Conservation (phyloP, 768 basidiomycete species). For the Strobilomyces dryophilus region DNA sequence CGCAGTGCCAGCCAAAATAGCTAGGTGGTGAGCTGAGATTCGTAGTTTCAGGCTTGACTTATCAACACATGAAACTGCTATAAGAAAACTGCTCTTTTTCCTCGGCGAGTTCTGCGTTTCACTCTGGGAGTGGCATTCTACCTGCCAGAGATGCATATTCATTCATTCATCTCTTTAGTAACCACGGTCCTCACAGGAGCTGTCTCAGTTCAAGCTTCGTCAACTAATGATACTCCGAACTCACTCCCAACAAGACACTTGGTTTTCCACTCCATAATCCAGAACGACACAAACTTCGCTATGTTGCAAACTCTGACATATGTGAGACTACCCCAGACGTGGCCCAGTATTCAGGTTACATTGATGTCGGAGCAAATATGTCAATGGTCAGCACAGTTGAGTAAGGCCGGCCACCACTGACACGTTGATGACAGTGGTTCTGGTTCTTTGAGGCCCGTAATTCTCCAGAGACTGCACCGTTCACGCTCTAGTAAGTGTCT, state of each 20-base stretch:
- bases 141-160: slow-evolving; percentile 13
- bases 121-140: neutral
- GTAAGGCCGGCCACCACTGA: slow-evolving; percentile 1
- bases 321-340: slow-evolving; percentile 66
- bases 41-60: too few species aligned
- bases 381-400: slow-evolving; percentile 42
- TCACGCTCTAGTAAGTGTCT: slow-evolving; percentile 52
- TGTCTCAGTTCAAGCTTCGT: neutral
- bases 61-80: neutral
- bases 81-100: neutral
- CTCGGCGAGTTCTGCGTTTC: neutral
- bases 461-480: slow-evolving; percentile 56
- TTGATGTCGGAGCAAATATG: slow-evolving; percentile 53
- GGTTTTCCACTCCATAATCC: slow-evolving; percentile 16
- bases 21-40: too few species aligned
- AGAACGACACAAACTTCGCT: slow-evolving; percentile 37
- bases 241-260: neutral
- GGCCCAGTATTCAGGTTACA: slow-evolving; percentile 57
- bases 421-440: slow-evolving; percentile 49
- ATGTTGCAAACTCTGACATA: slow-evolving; percentile 54
- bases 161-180: neutral
- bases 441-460: slow-evolving; percentile 70
- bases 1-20: too few species aligned
- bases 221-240: neutral
- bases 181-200: neutral